Conservation (phyloP, 2,329 filamentous ascomycete species). For the Sarocladium oryzae region DNA sequence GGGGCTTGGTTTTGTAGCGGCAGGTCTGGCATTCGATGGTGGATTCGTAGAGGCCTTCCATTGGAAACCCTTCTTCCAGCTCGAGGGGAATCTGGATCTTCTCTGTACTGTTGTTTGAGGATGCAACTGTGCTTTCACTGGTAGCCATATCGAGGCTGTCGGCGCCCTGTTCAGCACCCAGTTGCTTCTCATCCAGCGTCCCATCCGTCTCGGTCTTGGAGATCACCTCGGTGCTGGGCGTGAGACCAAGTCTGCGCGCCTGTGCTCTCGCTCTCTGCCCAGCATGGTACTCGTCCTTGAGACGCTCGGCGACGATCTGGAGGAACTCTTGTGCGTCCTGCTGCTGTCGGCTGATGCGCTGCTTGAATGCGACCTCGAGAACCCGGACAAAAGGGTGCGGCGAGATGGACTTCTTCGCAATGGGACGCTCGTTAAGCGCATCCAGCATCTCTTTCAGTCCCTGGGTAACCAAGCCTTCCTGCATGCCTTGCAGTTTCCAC, state of each 20-base stretch:
- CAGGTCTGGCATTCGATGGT: constrained; percentile 91
- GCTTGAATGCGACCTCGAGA: constrained; percentile 79
- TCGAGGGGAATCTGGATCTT: constrained; percentile 24
- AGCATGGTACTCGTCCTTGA: constrained; percentile 92
- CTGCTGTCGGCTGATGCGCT: constrained; percentile 87
- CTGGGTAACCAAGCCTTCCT: constrained; percentile 75
- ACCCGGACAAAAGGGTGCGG: constrained; percentile 77
- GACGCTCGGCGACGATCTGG: constrained; percentile 83
- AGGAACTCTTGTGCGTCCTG: constrained; percentile 98
- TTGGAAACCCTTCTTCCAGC: constrained; percentile 71
- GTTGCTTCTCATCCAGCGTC: constrained; percentile 1
- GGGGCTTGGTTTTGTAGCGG: constrained; percentile 80
- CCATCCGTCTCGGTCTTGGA: constrained; percentile 12
- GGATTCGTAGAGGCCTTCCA: constrained; percentile 90
- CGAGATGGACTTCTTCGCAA: constrained; percentile 89
- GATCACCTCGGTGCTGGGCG: constrained; percentile 10
- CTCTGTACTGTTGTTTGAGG: neutral
- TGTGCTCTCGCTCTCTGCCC: constrained; percentile 65
- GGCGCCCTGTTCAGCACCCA: neutral
- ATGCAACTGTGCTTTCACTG: neutral
- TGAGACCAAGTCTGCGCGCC: constrained; percentile 32
- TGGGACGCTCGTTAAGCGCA: constrained; percentile 83
- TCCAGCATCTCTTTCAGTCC: constrained; percentile 91
- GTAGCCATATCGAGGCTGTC: neutral
- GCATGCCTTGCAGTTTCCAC: constrained; percentile 62